phyloP scores from a whole-genome alignment of 78 protist species.

The Speleostelium caveatum region DNA sequence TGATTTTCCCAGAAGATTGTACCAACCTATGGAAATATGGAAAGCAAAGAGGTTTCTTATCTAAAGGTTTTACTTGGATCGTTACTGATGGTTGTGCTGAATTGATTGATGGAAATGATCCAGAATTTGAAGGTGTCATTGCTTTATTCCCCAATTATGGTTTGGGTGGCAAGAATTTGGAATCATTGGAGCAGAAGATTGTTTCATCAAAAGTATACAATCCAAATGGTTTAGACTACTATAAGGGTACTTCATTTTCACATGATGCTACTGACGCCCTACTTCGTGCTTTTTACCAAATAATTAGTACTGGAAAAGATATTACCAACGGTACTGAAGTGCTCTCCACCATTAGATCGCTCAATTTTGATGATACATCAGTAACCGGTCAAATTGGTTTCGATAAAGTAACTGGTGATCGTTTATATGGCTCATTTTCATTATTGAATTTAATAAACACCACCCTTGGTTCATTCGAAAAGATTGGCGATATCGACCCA shows the following conservation, averaged over 20 bases:
- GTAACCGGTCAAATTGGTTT: constrained; percentile 20
- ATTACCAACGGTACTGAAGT: not conserved
- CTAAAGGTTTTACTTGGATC: constrained; percentile 49
- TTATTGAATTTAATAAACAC: constrained; percentile 26
- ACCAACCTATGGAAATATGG: constrained; percentile 14
- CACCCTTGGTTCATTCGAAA: constrained; percentile 4
- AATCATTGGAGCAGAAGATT: not conserved
- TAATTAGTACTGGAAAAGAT: not conserved
- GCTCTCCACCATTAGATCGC: not conserved
- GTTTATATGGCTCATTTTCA: constrained; percentile 15
- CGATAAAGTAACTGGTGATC: constrained; percentile 43
- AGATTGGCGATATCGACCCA: constrained; percentile 4
- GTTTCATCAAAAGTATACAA: not conserved
- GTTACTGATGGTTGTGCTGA: constrained; percentile 79
- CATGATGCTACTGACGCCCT: constrained; percentile 28
- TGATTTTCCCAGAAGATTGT: constrained; percentile 59
- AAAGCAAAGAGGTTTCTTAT: not conserved
- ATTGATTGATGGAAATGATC: not conserved
- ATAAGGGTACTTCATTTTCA: constrained; percentile 49
- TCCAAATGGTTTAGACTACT: not conserved
- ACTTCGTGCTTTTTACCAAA: not conserved
- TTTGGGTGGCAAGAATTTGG: not conserved
- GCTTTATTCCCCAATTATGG: constrained; percentile 47
- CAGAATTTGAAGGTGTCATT: constrained; percentile 13
- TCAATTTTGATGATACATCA: constrained; percentile 1